Evolutionary conservation across 2,329 filamentous ascomycete species (phyloP).

Genomic region (Colletotrichum sansevieriae): DNA sequence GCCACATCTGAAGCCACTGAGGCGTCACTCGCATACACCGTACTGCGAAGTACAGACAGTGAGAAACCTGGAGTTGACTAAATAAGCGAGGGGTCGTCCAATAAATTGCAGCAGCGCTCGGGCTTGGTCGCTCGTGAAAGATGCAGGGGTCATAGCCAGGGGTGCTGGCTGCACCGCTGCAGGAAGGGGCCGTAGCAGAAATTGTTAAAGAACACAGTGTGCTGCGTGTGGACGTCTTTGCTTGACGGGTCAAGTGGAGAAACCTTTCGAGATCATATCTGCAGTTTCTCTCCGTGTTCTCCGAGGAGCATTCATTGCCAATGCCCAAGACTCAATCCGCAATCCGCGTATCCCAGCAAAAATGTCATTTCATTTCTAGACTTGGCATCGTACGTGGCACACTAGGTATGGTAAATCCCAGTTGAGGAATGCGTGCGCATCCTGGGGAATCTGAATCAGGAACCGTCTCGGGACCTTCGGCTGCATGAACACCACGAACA

Average conservation of each 20-base stretch:
- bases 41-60: neutral
- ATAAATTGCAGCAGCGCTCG: neutral
- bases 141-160: constrained; percentile 24
- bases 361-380: constrained; percentile 10
- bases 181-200: constrained; percentile 21
- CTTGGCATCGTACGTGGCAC: constrained; percentile 28
- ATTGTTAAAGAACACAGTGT: constrained; percentile 27
- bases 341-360: neutral
- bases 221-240: neutral
- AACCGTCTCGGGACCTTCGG: constrained; percentile 38
- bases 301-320: too few species aligned
- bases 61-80: neutral
- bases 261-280: too few species aligned
- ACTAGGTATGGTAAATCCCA: constrained; percentile 11
- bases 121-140: constrained; percentile 13
- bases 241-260: too few species aligned
- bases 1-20: constrained; percentile 18
- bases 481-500: constrained; percentile 31
- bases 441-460: constrained; percentile 25
- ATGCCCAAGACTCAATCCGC: neutral
- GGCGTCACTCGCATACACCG: constrained; percentile 1
- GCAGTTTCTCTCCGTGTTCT: neutral
- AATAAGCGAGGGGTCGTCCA: constrained; percentile 8
- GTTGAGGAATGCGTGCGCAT: constrained; percentile 10
- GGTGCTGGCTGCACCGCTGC: constrained; percentile 18